Conservation (phyloP, 371 early-diverging fungal species). For the Zychaea mexicana region DNA sequence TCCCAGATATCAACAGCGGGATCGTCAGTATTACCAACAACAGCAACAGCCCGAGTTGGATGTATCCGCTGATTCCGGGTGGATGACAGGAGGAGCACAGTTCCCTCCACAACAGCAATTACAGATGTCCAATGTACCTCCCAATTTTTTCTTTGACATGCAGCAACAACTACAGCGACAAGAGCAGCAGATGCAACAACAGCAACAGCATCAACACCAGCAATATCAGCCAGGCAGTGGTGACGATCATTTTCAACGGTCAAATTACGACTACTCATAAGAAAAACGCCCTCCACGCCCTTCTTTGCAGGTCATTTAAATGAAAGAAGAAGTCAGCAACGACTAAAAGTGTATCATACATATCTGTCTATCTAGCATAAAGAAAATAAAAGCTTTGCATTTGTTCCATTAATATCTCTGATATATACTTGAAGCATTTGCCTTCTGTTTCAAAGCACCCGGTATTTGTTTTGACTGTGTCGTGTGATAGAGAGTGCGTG, state of each 20-base stretch:
- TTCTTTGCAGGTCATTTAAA: background rate
- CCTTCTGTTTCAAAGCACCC: too few relatives aligned
- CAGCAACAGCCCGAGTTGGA: too few relatives aligned
- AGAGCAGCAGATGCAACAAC: background rate
- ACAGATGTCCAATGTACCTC: background rate
- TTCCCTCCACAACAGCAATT: background rate
- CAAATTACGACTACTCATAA: background rate
- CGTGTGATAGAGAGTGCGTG: too few relatives aligned
- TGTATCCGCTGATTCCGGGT: too few relatives aligned
- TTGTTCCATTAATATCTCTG: background rate
- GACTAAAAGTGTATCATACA: background rate
- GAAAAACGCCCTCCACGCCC: too few relatives aligned
- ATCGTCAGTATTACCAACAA: too few relatives aligned
- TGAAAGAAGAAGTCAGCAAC: background rate
- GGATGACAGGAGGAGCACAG: too few relatives aligned
- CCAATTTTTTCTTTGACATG: slow-evolving; percentile 1
- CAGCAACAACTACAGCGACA: background rate
- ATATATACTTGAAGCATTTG: background rate
- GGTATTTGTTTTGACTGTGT: too few relatives aligned
- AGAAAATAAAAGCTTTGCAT: background rate
- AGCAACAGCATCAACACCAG: background rate
- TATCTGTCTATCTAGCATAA: background rate
- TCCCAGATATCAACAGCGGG: background rate
- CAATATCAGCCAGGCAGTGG: background rate
- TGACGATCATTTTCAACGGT: background rate